Percentiles rank a stretch among this genome's conserved stretches.
Conservation (phyloP, 257 asterid species). For the Solanum sejunctum region DNA sequence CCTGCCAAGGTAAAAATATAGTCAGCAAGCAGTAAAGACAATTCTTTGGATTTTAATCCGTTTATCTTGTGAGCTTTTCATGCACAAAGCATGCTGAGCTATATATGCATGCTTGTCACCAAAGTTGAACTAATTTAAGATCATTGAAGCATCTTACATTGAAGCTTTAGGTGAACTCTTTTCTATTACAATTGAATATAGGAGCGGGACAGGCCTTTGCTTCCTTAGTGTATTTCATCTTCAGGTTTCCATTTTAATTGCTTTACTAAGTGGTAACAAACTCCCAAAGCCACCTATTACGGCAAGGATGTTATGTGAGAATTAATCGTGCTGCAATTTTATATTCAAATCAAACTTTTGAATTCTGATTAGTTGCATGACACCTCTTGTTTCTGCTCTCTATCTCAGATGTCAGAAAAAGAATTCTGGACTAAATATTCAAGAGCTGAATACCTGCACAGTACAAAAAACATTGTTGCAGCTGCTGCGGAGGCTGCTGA, state of each 20-base stretch:
- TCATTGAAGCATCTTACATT: background rate
- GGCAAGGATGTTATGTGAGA: background rate
- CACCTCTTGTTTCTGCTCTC: background rate
- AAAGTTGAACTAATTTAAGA: background rate
- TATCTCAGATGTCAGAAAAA: slow-evolving; percentile 71
- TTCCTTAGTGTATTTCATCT: background rate
- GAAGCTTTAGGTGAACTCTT: background rate
- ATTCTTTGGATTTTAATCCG: background rate
- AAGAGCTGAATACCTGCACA: slow-evolving; percentile 88
- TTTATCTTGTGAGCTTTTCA: background rate
- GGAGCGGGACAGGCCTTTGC: background rate
- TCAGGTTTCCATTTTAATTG: background rate
- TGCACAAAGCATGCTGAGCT: background rate
- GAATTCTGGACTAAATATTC: slow-evolving; percentile 99
- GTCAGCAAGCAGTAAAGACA: background rate
- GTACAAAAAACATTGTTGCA: slow-evolving; percentile 81
- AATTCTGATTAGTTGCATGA: background rate
- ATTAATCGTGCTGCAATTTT: background rate
- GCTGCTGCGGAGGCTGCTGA: slow-evolving; percentile 99
- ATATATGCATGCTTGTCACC: background rate
- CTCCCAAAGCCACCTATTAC: background rate
- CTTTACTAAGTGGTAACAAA: background rate
- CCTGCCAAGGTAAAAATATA: slow-evolving; percentile 58
- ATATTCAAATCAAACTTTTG: background rate
- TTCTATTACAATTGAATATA: background rate